Base-by-base conservation (phyloP, 768 basidiomycete species). In the Amanita thiersii region DNA sequence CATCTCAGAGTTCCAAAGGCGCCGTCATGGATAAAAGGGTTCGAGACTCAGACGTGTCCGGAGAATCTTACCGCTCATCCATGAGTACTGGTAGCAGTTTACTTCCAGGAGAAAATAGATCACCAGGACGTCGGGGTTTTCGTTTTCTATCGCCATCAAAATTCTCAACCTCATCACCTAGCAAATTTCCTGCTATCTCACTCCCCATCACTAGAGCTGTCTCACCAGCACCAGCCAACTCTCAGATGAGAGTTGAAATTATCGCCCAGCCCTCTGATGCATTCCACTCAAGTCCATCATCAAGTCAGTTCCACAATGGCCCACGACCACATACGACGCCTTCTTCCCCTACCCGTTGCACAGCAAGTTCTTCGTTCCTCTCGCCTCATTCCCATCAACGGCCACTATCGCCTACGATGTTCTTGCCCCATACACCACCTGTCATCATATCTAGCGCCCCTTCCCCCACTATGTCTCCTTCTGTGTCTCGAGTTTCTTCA, bases 131-230 rank as follows among this genome's bases (percentile, higher is more conserved):
- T 20, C 35, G 23, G 30, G n/a, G 37, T 12, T 31, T 45, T 24
- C 29, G 44, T 12, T 45, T 43, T 31, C 20, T 39, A 21, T 44
- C 46, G 14, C 20, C 28, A n/a, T 33, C 47, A 12, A 41, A 40
- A 20, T 48, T 39, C 21, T 43, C 32, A 8, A n/a, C 37, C 14
- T 29, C 37, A 12, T 19, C 34, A 7, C 21, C 43, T n/a, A 37
- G 21, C 31, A 38, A 42, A n/a, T 48, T 37, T 28, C 43, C 47
- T 18, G 39, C 23, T 18, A 48, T 44, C 25, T 48, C 47, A 14
- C 31, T 38, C 2, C 44, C 38, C 21, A 39, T 45, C 39, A 17
- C 39, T 14, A 45, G 44, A 23, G 30, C 37, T 20, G 24, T 24
- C 14, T 45, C 44, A n/a, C 44, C 44, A 11, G 23, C 34, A 15